Percentiles rank a stretch among this genome's conserved stretches.
These are phyloP conservation scores for Hyparrhenia diplandra DNA, from an alignment of 176 grass and related monocot genomes.

Conservation along the genomic window DNA sequence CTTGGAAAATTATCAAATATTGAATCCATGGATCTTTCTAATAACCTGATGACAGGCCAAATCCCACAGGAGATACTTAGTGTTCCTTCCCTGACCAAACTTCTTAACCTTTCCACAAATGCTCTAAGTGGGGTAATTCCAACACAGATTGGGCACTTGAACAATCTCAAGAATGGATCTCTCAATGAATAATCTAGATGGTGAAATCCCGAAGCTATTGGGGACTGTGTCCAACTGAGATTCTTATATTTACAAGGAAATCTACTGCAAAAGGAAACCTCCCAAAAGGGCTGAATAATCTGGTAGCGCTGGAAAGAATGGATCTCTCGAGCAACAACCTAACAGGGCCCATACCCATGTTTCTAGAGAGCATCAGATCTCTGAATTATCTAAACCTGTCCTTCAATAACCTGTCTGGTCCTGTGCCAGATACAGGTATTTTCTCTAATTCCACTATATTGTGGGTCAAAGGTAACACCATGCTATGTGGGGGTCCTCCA, in stretches of 20 bases:
- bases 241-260: slow-evolving; percentile 16
- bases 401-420: slow-evolving; percentile 23
- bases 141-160: slow-evolving; percentile 21
- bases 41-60: neutral
- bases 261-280: slow-evolving; percentile 1
- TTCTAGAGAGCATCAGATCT: neutral
- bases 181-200: slow-evolving; percentile 24
- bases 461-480: neutral
- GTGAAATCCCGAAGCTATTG: slow-evolving; percentile 6
- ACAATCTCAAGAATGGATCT: slow-evolving; percentile 6
- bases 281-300: neutral
- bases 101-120: slow-evolving; percentile 24
- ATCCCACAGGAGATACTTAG: slow-evolving; percentile 20
- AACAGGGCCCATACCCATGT: slow-evolving; percentile 17
- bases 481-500: slow-evolving; percentile 21
- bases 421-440: slow-evolving; percentile 9
- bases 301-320: neutral
- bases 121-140: neutral
- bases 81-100: neutral
- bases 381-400: slow-evolving; percentile 24
- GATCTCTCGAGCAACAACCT: slow-evolving; percentile 21
- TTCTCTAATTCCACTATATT: slow-evolving; percentile 6
- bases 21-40: neutral
- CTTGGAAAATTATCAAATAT: slow-evolving; percentile 9
- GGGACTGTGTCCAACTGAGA: neutral